Evolutionary conservation across 2,329 filamentous ascomycete genomes (phyloP).

Genomic region (Penicillium sp.): DNA sequence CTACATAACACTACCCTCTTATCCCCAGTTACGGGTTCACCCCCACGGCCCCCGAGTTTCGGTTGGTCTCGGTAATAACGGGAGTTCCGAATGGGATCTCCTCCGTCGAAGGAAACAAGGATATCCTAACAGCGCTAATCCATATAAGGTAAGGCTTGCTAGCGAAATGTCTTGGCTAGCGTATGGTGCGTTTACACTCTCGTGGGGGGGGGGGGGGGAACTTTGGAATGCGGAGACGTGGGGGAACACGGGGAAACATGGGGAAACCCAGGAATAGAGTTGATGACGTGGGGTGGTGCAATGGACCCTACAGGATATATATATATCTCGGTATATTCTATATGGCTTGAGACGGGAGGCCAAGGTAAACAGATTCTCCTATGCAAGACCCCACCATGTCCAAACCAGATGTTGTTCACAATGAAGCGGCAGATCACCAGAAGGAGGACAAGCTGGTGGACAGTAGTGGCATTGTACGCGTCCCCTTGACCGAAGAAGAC

Average conservation of each 20-base stretch:
- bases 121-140: background rate
- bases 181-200: background rate
- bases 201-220: background rate
- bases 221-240: constrained; percentile 2
- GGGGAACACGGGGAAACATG: constrained; percentile 1
- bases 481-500: constrained; percentile 28
- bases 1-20: background rate
- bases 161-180: background rate
- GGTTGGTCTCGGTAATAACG: constrained; percentile 2
- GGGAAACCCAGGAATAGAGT: background rate
- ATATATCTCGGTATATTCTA: background rate
- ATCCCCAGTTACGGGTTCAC: background rate
- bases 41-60: constrained; percentile 4
- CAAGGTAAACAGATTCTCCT: constrained; percentile 1
- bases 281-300: background rate
- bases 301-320: background rate
- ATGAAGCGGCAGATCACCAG: constrained; percentile 13
- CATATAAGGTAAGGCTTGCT: background rate
- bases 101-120: background rate
- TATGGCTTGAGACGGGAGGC: background rate
- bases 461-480: constrained; percentile 14
- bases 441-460: constrained; percentile 13
- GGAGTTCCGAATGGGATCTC: background rate
- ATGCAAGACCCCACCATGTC: constrained; percentile 9
- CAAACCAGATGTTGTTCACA: constrained; percentile 15